These are phyloP conservation scores for Blastocystis sp. DNA, from an alignment of 352 stramenopile genomes.

Conservation along the genomic window DNA sequence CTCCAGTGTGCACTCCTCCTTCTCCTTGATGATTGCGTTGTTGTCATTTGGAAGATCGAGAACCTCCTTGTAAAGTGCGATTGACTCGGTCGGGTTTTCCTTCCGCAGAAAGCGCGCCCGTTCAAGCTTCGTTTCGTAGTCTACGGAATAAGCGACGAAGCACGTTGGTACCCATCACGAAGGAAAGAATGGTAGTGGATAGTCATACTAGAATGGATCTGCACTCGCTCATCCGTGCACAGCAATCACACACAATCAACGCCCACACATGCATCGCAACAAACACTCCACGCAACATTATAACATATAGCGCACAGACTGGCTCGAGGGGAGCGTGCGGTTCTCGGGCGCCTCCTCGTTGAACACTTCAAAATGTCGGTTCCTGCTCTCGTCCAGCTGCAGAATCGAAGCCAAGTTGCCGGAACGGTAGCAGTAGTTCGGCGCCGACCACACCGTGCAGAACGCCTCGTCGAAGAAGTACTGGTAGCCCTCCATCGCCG, in stretches of 20 bases:
- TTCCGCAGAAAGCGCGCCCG: neutral
- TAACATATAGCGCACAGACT: constrained; percentile 71
- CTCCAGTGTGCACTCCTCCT: constrained; percentile 55
- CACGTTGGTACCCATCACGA: neutral
- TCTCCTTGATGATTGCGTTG: constrained; percentile 6
- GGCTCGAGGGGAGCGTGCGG: constrained; percentile 87
- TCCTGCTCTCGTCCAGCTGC: constrained; percentile 89
- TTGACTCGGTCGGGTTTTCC: constrained; percentile 16
- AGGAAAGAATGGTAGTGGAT: constrained; percentile 35
- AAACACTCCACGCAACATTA: neutral
- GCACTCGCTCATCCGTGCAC: too few relatives aligned
- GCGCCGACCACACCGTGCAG: constrained; percentile 16
- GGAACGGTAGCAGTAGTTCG: constrained; percentile 77
- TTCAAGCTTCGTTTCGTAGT: constrained; percentile 33
- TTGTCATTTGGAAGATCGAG: constrained; percentile 17
- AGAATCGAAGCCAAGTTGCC: constrained; percentile 96
- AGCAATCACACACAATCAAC: too few relatives aligned
- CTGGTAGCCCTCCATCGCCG: constrained; percentile 78
- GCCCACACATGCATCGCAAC: neutral
- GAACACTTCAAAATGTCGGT: constrained; percentile 75
- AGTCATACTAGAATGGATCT: too few relatives aligned
- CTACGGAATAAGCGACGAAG: neutral
- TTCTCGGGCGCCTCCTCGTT: constrained; percentile 90
- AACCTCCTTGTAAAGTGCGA: constrained; percentile 24
- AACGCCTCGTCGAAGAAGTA: constrained; percentile 69